phyloP scores from a whole-genome alignment of 2,329 filamentous ascomycete species.

The Samsoniella hepiali region DNA sequence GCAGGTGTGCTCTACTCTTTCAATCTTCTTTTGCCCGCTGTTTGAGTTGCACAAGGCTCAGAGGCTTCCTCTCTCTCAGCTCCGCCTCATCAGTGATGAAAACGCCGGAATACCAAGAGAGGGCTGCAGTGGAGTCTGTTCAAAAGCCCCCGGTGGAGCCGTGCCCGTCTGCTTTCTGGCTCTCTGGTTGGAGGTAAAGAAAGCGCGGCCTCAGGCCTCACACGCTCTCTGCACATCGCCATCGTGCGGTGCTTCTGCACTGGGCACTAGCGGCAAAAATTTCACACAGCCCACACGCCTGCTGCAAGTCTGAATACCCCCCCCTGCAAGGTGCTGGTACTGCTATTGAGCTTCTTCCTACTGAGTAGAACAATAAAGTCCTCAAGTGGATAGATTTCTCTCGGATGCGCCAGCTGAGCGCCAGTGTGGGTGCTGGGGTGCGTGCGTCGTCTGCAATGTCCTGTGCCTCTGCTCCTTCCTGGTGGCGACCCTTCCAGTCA shows the following conservation, averaged over 20 bases:
- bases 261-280: slow-evolving; percentile 10
- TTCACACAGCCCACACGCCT: neutral
- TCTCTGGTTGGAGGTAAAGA: no score
- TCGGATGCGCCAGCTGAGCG: neutral
- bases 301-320: neutral
- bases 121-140: neutral
- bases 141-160: neutral
- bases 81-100: slow-evolving; percentile 1
- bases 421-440: neutral
- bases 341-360: no score
- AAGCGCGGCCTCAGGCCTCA: neutral
- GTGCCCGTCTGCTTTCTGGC: neutral
- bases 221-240: neutral
- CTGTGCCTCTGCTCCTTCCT: neutral
- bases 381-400: neutral
- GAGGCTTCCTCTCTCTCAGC: neutral
- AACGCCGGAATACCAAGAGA: neutral
- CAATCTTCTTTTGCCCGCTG: no score
- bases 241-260: slow-evolving; percentile 15
- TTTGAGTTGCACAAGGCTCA: no score
- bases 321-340: neutral
- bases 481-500: neutral
- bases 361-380: no score
- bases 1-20: no score
- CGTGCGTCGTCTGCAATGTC: neutral